Conservation (phyloP, 345 rosid species). For the Reutealis trisperma region DNA sequence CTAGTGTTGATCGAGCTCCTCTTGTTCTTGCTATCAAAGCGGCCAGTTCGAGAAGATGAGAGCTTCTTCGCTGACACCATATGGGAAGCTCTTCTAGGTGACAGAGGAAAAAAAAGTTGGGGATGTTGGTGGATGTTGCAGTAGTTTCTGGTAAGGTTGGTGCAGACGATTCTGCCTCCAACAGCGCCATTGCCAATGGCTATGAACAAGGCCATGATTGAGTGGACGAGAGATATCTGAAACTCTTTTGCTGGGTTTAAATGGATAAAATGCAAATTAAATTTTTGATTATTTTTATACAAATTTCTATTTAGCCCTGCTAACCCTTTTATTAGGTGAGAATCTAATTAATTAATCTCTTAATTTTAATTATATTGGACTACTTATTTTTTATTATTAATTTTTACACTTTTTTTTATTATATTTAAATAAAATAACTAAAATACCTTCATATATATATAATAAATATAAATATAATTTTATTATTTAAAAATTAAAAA, state of each 20-base stretch:
- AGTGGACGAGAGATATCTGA: conserved; percentile 22
- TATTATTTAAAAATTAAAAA: no score
- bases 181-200: conserved; percentile 37
- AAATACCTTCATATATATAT: no score
- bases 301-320: no score
- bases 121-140: conserved; percentile 22
- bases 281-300: no score
- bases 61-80: conserved; percentile 56
- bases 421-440: no score
- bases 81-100: conserved; percentile 27
- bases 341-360: no score
- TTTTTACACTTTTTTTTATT: no score
- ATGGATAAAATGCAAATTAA: not conserved
- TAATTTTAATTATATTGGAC: no score
- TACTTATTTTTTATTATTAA: no score
- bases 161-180: conserved; percentile 41
- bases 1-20: conserved; percentile 45
- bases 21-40: conserved; percentile 66
- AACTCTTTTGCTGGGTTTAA: not conserved
- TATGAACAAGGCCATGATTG: conserved; percentile 58
- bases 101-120: conserved; percentile 21
- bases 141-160: conserved; percentile 24
- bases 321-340: no score
- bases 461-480: no score
- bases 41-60: conserved; percentile 57